Percentiles rank a stretch among this genome's conserved stretches.
These are phyloP conservation scores for Mycena kentingensis DNA, from an alignment of 768 basidiomycete species.

Conservation along the genomic window DNA sequence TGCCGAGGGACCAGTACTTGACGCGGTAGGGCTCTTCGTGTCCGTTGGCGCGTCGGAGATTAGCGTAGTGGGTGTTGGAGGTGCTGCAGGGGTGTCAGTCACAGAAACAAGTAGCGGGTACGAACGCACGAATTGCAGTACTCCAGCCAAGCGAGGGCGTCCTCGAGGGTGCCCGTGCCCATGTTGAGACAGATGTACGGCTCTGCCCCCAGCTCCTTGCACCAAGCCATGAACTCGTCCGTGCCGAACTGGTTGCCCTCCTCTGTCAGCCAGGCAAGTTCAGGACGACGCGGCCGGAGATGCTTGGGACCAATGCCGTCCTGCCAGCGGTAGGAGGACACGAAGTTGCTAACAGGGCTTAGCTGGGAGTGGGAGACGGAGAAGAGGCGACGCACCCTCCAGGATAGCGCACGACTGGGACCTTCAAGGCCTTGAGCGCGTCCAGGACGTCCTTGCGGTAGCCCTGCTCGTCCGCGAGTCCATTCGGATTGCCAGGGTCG, in stretches of 20 bases:
- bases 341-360: slow-evolving; percentile 42
- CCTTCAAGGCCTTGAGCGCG: slow-evolving; percentile 45
- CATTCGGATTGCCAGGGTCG: slow-evolving; percentile 39
- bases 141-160: slow-evolving; percentile 61
- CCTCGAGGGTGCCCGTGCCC: slow-evolving; percentile 64
- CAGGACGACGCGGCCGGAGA: slow-evolving; percentile 52
- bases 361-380: background rate
- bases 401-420: slow-evolving; percentile 55
- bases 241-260: slow-evolving; percentile 67
- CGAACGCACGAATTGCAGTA: slow-evolving; percentile 55
- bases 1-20: slow-evolving; percentile 48
- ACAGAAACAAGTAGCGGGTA: background rate
- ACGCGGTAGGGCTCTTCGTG: slow-evolving; percentile 57
- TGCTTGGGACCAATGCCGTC: slow-evolving; percentile 58
- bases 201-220: slow-evolving; percentile 50
- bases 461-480: slow-evolving; percentile 43
- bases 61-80: slow-evolving; percentile 52
- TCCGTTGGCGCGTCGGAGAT: slow-evolving; percentile 58
- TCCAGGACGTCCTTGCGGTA: slow-evolving; percentile 54
- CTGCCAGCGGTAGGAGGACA: slow-evolving; percentile 59
- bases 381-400: slow-evolving; percentile 41
- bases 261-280: slow-evolving; percentile 61
- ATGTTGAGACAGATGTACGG: slow-evolving; percentile 65
- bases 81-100: slow-evolving; percentile 30
- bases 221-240: slow-evolving; percentile 60